Base-by-base conservation (phyloP, 345 rosid species). In the Clarkia xantiana region DNA sequence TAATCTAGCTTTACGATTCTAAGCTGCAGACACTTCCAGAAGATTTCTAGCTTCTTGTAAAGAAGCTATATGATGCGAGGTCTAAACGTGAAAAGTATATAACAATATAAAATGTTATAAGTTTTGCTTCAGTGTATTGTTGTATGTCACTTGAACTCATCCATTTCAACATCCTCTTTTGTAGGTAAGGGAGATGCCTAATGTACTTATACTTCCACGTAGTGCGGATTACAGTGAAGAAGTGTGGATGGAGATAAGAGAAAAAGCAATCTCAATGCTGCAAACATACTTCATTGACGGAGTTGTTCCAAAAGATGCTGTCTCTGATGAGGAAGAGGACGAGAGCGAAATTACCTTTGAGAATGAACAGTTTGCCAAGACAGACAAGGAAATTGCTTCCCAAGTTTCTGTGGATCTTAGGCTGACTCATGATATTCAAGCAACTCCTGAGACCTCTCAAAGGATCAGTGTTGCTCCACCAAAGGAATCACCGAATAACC, bases 211-310 rank as follows among this genome's bases (percentile, higher is more conserved):
- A 65, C 91, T 84, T 65, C 97, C 99, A 18, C 94, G 80, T 40
- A 84, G 99, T 79, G 99, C 97, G 25, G 99, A 93, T 80, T 93
- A 87, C 61, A 93, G 97, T 66, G 99, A 93, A 80, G 99, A 93
- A 76, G 97, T 82, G 38, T 93, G 99, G 99, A 69, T 87, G 80
- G 97, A 93, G 75, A 82, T 87, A 48, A 76, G 97, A 64, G 99
- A 93, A 53, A 93, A 93, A 62, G 81, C 95, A 44, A 74, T 84
- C 53, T 79, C 94, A 47, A 66, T 87, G 54, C 69, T 93, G 61
- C 97, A 84, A 56, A 68, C 84, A 7, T 93, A 78, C 75, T 79
- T 87, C 69, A 67, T 72, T 63, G 88, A 87, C 52, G 95, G 94
- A 54, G 61, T 74, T 38, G 44, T 80, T 59, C 97, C 95, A 44